A percentile compares a stretch with the other conserved stretches of the same genome.
These are phyloP conservation scores for Salvia miltiorrhiza DNA, from an alignment of 257 asterid species.

Conservation along the genomic window DNA sequence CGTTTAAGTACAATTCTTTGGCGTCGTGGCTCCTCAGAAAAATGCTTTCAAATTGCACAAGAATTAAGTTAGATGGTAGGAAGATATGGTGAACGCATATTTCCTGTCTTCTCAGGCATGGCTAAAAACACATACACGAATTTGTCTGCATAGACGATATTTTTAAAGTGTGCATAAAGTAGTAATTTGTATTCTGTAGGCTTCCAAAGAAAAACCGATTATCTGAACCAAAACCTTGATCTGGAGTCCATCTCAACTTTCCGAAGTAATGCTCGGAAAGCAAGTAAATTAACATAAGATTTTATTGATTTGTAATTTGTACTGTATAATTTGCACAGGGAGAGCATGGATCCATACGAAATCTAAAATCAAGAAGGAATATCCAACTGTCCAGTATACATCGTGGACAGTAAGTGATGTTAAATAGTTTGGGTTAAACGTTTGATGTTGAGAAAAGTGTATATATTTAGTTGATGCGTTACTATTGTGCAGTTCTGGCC, in stretches of 20 bases:
- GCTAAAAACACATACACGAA: not conserved
- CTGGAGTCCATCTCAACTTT: conserved; percentile 88
- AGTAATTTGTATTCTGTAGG: not conserved
- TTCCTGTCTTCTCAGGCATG: not conserved
- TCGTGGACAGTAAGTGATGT: conserved; percentile 69
- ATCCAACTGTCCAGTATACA: conserved; percentile 73
- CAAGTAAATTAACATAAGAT: not conserved
- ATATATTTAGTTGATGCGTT: not conserved
- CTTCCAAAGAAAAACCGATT: not conserved
- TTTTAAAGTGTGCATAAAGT: not conserved
- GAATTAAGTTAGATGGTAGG: not conserved
- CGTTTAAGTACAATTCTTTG: not conserved
- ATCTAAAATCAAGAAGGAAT: conserved; percentile 83
- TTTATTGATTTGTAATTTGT: not conserved
- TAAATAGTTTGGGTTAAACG: not conserved
- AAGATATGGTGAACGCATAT: not conserved
- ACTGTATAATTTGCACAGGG: conserved; percentile 43
- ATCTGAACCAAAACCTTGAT: conserved; percentile 93
- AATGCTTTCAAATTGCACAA: not conserved
- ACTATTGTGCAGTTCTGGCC: conserved; percentile 85
- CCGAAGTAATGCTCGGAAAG: not conserved
- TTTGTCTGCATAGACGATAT: not conserved
- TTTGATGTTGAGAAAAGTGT: conserved; percentile 15
- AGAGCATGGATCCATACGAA: conserved; percentile 84
- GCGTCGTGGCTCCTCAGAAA: not conserved